Evolutionary conservation across 129 eudicot genomes (phyloP).

Genomic region (Centrapalus pauciflorus): DNA sequence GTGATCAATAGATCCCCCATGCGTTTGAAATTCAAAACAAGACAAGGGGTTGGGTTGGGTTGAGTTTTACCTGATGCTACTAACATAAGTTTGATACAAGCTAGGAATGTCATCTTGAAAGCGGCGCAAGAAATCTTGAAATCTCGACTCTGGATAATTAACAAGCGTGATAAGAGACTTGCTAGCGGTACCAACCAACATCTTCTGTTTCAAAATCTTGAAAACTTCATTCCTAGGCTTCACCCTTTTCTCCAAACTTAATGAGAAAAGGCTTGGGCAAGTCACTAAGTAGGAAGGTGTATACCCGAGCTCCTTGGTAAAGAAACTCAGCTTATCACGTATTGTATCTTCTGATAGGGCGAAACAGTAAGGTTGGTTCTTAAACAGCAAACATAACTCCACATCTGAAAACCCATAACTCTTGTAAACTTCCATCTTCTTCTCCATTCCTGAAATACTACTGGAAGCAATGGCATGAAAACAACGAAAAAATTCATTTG

Average conservation of each 20-base stretch:
- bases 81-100: constrained; percentile 26
- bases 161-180: constrained; percentile 25
- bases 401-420: constrained; percentile 37
- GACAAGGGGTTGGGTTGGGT: background rate
- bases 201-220: constrained; percentile 30
- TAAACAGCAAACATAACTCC: constrained; percentile 17
- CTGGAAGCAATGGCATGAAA: constrained; percentile 24
- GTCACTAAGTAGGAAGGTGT: constrained; percentile 24
- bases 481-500: constrained; percentile 22
- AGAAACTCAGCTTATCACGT: constrained; percentile 21
- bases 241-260: constrained; percentile 47
- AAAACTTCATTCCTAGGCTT: constrained; percentile 39
- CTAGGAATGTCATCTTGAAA: constrained; percentile 29
- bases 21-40: background rate
- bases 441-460: constrained; percentile 21
- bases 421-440: constrained; percentile 31
- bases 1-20: background rate
- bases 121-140: constrained; percentile 18
- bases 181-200: constrained; percentile 12
- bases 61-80: constrained; percentile 8
- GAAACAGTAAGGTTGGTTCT: constrained; percentile 21
- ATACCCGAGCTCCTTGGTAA: constrained; percentile 32
- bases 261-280: constrained; percentile 24
- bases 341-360: constrained; percentile 25
- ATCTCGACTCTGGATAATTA: constrained; percentile 20